Conservation (phyloP, 78 protist genomes). For the Neovahlkampfia damariscottae region DNA sequence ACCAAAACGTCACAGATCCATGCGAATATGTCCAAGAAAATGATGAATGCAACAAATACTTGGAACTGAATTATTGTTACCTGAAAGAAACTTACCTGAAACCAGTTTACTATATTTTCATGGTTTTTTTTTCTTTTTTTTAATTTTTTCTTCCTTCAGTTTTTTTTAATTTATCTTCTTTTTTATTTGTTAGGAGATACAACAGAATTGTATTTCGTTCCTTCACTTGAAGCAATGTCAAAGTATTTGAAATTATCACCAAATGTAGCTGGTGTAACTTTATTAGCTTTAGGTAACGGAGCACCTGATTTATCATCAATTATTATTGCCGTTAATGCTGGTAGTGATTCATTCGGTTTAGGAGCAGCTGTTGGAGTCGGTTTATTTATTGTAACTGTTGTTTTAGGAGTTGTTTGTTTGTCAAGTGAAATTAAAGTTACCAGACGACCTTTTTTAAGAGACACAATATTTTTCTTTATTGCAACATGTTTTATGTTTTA, state of each 20-base stretch:
- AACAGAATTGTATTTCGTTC: not conserved
- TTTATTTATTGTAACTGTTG: slow-evolving; percentile 18
- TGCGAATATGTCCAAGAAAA: no score
- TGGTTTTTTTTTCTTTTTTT: no score
- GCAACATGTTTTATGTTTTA: not conserved
- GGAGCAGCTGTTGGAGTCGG: slow-evolving; percentile 37
- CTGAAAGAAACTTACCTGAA: no score
- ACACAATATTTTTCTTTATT: not conserved
- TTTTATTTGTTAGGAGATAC: not conserved
- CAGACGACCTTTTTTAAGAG: slow-evolving; percentile 33
- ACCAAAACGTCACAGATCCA: no score
- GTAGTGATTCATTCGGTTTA: slow-evolving; percentile 8
- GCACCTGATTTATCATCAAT: slow-evolving; percentile 42
- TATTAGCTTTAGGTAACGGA: slow-evolving; percentile 46
- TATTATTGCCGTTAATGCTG: not conserved
- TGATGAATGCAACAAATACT: no score
- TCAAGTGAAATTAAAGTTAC: not conserved
- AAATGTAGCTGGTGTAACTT: slow-evolving; percentile 42
- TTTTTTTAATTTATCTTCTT: not conserved
- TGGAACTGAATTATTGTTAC: no score
- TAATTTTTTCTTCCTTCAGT: no score
- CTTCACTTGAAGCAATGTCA: not conserved
- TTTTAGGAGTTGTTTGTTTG: slow-evolving; percentile 5
- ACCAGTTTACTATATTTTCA: no score
- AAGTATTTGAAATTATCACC: slow-evolving; percentile 13